Percentiles rank a stretch among this genome's conserved stretches.
phyloP scores from a whole-genome alignment of 257 asterid genomes.

The Cinchona pubescens region DNA sequence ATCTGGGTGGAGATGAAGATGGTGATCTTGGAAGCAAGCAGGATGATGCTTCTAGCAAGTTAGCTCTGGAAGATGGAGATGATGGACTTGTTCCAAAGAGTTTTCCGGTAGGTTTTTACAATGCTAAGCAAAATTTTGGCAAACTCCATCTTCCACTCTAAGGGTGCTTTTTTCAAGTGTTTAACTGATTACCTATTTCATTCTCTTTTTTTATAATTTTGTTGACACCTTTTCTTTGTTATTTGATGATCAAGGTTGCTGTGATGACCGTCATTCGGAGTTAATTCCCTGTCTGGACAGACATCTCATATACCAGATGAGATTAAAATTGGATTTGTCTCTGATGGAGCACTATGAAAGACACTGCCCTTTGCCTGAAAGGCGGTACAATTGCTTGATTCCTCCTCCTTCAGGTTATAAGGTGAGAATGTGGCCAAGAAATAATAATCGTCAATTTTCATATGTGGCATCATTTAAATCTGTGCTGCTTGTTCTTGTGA shows the following conservation, averaged over 20 bases:
- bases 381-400: slow-evolving; percentile 84
- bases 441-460: slow-evolving; percentile 13
- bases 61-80: slow-evolving; percentile 62
- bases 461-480: not conserved
- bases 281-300: slow-evolving; percentile 97
- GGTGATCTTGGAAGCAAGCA: slow-evolving; percentile 58
- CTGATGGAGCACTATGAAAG: slow-evolving; percentile 99
- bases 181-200: slow-evolving; percentile 1
- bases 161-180: not conserved
- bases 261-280: slow-evolving; percentile 98
- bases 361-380: slow-evolving; percentile 92
- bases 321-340: slow-evolving; percentile 85
- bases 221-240: slow-evolving; percentile 12
- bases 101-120: slow-evolving; percentile 67
- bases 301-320: slow-evolving; percentile 82
- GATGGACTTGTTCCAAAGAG: slow-evolving; percentile 56
- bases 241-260: slow-evolving; percentile 55
- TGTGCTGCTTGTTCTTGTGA: slow-evolving; percentile 16
- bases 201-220: slow-evolving; percentile 12
- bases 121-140: not conserved
- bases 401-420: slow-evolving; percentile 97
- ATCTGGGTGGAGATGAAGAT: slow-evolving; percentile 86
- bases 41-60: slow-evolving; percentile 40
- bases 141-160: not conserved
- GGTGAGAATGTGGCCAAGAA: slow-evolving; percentile 39